phyloP scores from a whole-genome alignment of 352 stramenopile genomes.

The Plasmopara halstedii region DNA sequence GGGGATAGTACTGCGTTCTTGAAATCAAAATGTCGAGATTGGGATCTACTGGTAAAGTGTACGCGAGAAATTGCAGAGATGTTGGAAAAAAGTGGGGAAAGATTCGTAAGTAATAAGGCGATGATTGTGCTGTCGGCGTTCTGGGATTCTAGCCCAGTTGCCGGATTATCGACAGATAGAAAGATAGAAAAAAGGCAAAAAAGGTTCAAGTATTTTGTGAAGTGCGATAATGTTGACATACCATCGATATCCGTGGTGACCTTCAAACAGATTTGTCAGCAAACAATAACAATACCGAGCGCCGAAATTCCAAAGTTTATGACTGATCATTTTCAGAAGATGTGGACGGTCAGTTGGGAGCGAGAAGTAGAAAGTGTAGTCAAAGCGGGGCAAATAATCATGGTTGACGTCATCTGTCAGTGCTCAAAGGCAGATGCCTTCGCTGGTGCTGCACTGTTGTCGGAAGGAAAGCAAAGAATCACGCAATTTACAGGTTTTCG shows the following conservation, averaged over 20 bases:
- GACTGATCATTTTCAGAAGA: neutral
- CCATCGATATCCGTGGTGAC: constrained; percentile 4
- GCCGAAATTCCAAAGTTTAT: neutral
- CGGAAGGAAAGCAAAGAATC: neutral
- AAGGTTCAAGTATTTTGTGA: constrained; percentile 8
- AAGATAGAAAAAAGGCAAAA: constrained; percentile 8
- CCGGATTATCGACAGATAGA: constrained; percentile 1
- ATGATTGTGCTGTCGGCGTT: constrained; percentile 18
- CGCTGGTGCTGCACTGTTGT: constrained; percentile 2
- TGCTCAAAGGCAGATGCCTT: constrained; percentile 33
- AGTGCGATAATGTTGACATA: neutral
- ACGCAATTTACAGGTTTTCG: constrained; percentile 21
- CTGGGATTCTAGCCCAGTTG: constrained; percentile 9
- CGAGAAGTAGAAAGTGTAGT: constrained; percentile 16
- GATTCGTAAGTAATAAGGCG: constrained; percentile 11
- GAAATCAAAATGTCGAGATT: constrained; percentile 9
- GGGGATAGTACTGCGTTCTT: constrained; percentile 11
- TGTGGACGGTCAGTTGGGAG: constrained; percentile 34
- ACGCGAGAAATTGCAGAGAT: constrained; percentile 8
- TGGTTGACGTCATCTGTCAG: constrained; percentile 22
- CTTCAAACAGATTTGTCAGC: constrained; percentile 14
- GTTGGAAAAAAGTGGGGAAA: constrained; percentile 18
- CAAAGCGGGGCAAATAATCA: constrained; percentile 2
- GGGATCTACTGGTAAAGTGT: constrained; percentile 19
- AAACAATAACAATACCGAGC: neutral